phyloP scores from a whole-genome alignment of 805 yeast species.

The Pachysolen tannophilus region DNA sequence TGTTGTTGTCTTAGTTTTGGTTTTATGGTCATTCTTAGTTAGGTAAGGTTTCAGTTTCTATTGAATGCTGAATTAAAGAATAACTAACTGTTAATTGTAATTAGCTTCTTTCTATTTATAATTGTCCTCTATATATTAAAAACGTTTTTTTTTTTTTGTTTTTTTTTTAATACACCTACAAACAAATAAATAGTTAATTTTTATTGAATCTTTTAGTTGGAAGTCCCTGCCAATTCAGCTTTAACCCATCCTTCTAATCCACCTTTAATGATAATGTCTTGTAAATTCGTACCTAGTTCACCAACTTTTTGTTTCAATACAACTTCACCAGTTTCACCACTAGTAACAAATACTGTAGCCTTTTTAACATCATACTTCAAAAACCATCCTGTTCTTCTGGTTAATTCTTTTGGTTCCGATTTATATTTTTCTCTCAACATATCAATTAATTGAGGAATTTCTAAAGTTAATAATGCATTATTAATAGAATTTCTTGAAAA shows the following conservation, averaged over 20 bases:
- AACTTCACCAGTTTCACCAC: constrained; percentile 44
- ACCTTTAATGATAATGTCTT: constrained; percentile 94
- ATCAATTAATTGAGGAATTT: constrained; percentile 80
- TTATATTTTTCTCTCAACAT: constrained; percentile 65
- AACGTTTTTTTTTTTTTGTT: no score
- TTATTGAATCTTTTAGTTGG: constrained; percentile 3
- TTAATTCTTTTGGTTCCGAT: constrained; percentile 53
- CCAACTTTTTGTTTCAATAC: constrained; percentile 85
- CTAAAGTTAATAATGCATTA: constrained; percentile 89
- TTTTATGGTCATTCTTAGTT: no score
- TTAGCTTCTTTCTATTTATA: no score
- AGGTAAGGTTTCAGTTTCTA: no score
- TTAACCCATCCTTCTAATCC: constrained; percentile 98
- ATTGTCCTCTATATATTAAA: no score
- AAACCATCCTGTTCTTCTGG: constrained; percentile 92
- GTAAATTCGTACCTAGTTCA: constrained; percentile 89
- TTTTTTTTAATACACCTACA: no score
- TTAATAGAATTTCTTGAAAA: constrained; percentile 94
- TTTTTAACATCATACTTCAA: constrained; percentile 89
- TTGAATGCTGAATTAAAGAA: no score
- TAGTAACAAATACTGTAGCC: constrained; percentile 73
- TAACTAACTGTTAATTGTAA: no score
- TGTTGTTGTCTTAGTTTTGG: no score
- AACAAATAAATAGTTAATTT: no score
- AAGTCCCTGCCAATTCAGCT: constrained; percentile 44